A percentile compares a stretch with the other conserved stretches of the same genome.
phyloP scores from a whole-genome alignment of 306 rosid species.

The Gynostemma pentaphyllum region DNA sequence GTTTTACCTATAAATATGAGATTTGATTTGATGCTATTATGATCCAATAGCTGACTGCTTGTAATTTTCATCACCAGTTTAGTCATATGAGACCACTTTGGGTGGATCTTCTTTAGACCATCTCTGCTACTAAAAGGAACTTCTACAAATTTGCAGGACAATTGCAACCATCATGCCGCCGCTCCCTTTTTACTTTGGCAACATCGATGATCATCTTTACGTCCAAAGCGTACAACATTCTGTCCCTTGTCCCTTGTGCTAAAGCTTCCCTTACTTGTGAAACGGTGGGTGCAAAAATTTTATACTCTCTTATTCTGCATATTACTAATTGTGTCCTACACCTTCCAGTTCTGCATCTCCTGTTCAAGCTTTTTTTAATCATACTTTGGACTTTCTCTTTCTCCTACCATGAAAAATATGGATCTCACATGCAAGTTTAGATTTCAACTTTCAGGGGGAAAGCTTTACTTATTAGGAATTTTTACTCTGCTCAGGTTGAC shows the following conservation, averaged over 20 bases:
- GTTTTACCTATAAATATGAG: background rate
- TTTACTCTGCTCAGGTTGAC: constrained; percentile 37
- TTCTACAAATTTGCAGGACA: constrained; percentile 35
- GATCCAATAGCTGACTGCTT: background rate
- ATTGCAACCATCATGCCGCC: constrained; percentile 53
- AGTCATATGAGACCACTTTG: constrained; percentile 1
- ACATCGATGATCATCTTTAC: constrained; percentile 65
- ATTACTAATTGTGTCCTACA: constrained; percentile 1
- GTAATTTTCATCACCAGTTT: background rate
- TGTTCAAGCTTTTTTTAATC: background rate
- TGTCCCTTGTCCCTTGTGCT: constrained; percentile 38
- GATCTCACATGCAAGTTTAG: background rate
- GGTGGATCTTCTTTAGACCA: background rate
- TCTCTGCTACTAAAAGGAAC: constrained; percentile 11
- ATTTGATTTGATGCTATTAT: background rate
- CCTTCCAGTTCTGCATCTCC: background rate
- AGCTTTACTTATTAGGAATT: background rate
- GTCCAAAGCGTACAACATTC: constrained; percentile 51
- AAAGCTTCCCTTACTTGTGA: constrained; percentile 49
- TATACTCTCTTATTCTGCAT: background rate
- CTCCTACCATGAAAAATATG: background rate
- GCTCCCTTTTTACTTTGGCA: constrained; percentile 76
- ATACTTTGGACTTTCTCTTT: background rate
- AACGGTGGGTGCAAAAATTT: constrained; percentile 23
- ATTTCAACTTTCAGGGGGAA: background rate